These are phyloP conservation scores for Avena atlantica DNA, from an alignment of 176 grass and related monocot species.

Conservation along the genomic window DNA sequence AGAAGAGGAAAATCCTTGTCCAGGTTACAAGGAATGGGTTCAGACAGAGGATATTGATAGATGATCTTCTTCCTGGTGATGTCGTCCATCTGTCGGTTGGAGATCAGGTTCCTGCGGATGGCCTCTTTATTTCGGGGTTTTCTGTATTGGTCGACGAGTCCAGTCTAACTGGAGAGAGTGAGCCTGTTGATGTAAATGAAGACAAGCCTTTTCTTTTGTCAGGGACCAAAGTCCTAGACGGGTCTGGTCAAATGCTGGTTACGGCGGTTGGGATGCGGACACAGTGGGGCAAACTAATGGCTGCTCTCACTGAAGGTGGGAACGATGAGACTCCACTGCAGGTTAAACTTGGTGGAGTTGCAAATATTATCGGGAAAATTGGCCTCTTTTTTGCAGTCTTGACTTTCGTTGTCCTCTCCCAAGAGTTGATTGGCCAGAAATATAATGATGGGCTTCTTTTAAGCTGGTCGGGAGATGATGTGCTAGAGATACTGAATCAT, in stretches of 20 bases:
- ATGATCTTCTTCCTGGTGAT: constrained; percentile 73
- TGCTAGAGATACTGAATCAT: constrained; percentile 56
- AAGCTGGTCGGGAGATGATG: constrained; percentile 68
- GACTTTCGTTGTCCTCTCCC: constrained; percentile 66
- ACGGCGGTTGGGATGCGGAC: constrained; percentile 74
- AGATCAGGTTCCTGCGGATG: constrained; percentile 80
- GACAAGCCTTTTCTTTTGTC: constrained; percentile 71
- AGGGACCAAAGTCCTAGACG: constrained; percentile 70
- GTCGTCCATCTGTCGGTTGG: constrained; percentile 64
- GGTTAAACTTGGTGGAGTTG: constrained; percentile 68
- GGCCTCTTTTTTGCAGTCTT: constrained; percentile 65
- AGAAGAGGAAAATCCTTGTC: constrained; percentile 70
- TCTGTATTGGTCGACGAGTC: constrained; percentile 69
- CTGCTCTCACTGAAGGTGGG: constrained; percentile 58
- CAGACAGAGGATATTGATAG: constrained; percentile 62
- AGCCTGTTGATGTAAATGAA: constrained; percentile 59
- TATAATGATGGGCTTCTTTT: constrained; percentile 51
- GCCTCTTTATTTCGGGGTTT: constrained; percentile 63
- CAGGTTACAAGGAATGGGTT: constrained; percentile 61
- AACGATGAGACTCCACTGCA: constrained; percentile 77
- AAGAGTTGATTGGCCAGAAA: constrained; percentile 54
- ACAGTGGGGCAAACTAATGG: constrained; percentile 73
- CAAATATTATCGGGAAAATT: constrained; percentile 69
- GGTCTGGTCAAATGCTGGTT: constrained; percentile 64
- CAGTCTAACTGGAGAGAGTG: constrained; percentile 76